These are phyloP conservation scores for Amphichorda felina DNA, from an alignment of 2,329 filamentous ascomycete species.

Conservation along the genomic window DNA sequence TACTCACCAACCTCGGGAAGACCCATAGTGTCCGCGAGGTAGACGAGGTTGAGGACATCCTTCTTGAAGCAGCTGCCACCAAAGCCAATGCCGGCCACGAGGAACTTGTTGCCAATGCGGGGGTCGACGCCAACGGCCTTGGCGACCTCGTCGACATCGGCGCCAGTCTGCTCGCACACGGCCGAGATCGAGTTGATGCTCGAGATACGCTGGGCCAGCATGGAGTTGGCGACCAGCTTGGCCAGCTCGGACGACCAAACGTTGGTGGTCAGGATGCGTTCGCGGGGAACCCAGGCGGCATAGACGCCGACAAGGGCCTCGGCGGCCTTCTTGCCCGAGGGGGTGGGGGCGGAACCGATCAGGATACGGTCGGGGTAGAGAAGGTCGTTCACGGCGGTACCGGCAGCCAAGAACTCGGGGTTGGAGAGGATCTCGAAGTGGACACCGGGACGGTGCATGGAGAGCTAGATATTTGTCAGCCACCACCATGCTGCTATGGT, in stretches of 20 bases:
- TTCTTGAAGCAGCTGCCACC: conserved; percentile 77
- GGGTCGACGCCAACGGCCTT: conserved; percentile 56
- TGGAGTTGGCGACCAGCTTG: conserved; percentile 69
- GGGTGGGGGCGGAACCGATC: conserved; percentile 56
- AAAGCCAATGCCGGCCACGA: conserved; percentile 67
- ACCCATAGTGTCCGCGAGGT: conserved; percentile 59
- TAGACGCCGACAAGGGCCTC: conserved; percentile 54
- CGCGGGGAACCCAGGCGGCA: conserved; percentile 54
- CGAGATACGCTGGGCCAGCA: conserved; percentile 70
- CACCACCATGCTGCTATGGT: neutral
- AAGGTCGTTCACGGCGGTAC: conserved; percentile 62
- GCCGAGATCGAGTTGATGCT: conserved; percentile 76
- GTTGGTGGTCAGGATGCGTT: conserved; percentile 60
- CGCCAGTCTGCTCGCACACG: conserved; percentile 65
- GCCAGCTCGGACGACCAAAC: conserved; percentile 68
- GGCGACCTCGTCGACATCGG: conserved; percentile 63
- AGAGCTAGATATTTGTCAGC: too few species aligned
- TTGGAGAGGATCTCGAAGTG: conserved; percentile 70
- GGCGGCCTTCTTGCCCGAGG: conserved; percentile 49
- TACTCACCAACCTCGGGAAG: conserved; percentile 63
- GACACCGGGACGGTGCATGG: conserved; percentile 46
- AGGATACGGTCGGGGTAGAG: conserved; percentile 61
- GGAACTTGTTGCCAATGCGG: conserved; percentile 60
- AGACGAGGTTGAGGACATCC: conserved; percentile 62
- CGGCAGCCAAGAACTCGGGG: conserved; percentile 71